These are phyloP conservation scores for Kazachstania sp. DNA, from an alignment of 1,139 yeast genomes.

Conservation along the genomic window DNA sequence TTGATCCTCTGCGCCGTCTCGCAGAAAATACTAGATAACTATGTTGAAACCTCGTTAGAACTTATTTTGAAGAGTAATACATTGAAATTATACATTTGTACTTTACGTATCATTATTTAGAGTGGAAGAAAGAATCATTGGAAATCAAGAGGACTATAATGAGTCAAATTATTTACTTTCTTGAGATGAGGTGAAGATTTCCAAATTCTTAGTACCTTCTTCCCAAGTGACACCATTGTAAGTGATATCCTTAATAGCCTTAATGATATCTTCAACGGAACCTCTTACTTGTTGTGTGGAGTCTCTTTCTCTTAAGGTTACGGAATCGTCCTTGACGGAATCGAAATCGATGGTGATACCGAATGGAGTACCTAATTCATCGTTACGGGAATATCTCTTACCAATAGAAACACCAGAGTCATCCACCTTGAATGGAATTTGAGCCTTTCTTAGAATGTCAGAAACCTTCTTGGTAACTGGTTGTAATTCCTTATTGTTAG, in stretches of 20 bases:
- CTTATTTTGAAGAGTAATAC: background rate
- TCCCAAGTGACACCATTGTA: conserved; percentile 72
- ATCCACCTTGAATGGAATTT: conserved; percentile 91
- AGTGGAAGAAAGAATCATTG: too few relatives aligned
- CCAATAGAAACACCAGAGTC: conserved; percentile 98
- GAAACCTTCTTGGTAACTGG: conserved; percentile 70
- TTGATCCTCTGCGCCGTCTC: too few relatives aligned
- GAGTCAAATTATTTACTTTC: background rate
- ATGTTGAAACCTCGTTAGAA: too few relatives aligned
- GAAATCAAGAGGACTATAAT: background rate
- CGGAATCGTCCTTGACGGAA: conserved; percentile 77
- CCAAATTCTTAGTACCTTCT: conserved; percentile 66
- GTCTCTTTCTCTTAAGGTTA: conserved; percentile 97
- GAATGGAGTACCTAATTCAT: conserved; percentile 98
- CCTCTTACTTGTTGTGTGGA: conserved; percentile 97
- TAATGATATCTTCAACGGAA: conserved; percentile 62
- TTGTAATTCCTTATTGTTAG: conserved; percentile 70
- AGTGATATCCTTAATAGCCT: conserved; percentile 70
- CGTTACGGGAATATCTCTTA: conserved; percentile 97
- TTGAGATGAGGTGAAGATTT: conserved; percentile 41
- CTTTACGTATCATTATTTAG: background rate
- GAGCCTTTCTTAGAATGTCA: conserved; percentile 61
- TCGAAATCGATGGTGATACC: conserved; percentile 98
- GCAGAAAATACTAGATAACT: too few relatives aligned
- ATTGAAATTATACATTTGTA: background rate